These are phyloP conservation scores for Hyphodiscus hymeniophilus DNA, from an alignment of 495 filamentous ascomycete genomes.

Conservation along the genomic window DNA sequence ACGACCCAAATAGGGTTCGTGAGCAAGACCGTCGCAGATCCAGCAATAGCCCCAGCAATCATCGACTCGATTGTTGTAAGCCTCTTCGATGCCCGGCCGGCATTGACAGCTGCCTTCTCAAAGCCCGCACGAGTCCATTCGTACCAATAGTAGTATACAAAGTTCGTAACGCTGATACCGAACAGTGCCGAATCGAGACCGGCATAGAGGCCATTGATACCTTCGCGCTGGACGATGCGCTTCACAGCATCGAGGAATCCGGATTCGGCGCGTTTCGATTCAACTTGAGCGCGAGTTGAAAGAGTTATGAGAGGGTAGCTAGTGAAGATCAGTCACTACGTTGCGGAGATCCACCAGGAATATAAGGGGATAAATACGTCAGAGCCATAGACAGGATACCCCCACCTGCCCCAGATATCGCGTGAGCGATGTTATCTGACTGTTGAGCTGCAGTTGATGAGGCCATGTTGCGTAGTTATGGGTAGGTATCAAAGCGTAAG, in stretches of 20 bases:
- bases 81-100: slow-evolving; percentile 71
- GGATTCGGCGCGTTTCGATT: slow-evolving; percentile 84
- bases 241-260: slow-evolving; percentile 72
- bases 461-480: slow-evolving; percentile 13
- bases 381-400: slow-evolving; percentile 92
- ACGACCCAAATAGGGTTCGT: slow-evolving; percentile 99
- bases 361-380: slow-evolving; percentile 48
- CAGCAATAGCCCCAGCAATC: slow-evolving; percentile 91
- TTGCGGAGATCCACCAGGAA: slow-evolving; percentile 5
- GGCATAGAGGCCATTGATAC: slow-evolving; percentile 76
- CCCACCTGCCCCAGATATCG: slow-evolving; percentile 79
- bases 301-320: slow-evolving; percentile 96
- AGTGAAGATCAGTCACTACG: background rate
- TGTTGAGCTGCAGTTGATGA: slow-evolving; percentile 46
- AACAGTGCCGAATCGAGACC: slow-evolving; percentile 88
- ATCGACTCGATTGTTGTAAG: slow-evolving; percentile 87
- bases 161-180: slow-evolving; percentile 97
- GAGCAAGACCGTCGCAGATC: slow-evolving; percentile 84
- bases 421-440: slow-evolving; percentile 87
- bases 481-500: too few relatives aligned
- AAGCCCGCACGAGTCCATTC: slow-evolving; percentile 92
- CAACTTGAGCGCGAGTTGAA: slow-evolving; percentile 94
- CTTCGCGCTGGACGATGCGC: slow-evolving; percentile 86
- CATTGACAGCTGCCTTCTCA: slow-evolving; percentile 65
- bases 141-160: slow-evolving; percentile 99